Percentiles rank a stretch among this genome's conserved stretches.
Evolutionary conservation across 805 yeast genomes (phyloP).

Genomic region (Schizosaccharomyces osmophilus): DNA sequence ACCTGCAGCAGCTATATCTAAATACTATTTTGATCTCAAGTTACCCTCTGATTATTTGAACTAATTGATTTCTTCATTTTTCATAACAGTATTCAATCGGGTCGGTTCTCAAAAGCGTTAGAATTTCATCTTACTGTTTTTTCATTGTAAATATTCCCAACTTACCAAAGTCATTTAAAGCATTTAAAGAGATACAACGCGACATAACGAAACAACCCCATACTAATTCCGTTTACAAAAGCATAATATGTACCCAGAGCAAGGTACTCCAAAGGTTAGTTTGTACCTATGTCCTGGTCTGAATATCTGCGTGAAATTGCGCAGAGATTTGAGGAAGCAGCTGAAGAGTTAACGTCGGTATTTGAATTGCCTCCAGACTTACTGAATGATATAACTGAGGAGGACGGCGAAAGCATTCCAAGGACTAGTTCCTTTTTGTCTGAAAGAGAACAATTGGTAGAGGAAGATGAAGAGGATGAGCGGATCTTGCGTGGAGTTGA

Average conservation of each 20-base stretch:
- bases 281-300: neutral
- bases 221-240: neutral
- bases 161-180: too few relatives aligned
- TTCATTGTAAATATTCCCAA: too few relatives aligned
- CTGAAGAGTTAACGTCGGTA: neutral
- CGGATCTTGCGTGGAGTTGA: neutral
- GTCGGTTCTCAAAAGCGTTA: too few relatives aligned
- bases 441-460: neutral
- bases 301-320: neutral
- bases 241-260: neutral
- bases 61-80: too few relatives aligned
- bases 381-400: neutral
- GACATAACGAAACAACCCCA: neutral
- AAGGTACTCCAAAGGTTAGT: too few relatives aligned
- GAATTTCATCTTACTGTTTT: too few relatives aligned
- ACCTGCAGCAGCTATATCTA: too few relatives aligned
- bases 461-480: neutral
- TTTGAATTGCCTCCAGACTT: neutral
- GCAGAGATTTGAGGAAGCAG: neutral
- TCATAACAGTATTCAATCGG: too few relatives aligned
- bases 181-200: neutral
- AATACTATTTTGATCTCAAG: too few relatives aligned
- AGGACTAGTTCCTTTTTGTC: neutral
- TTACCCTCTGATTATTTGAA: too few relatives aligned
- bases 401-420: neutral